A percentile compares a stretch with the other conserved stretches of the same genome.
phyloP scores from a whole-genome alignment of 768 basidiomycete genomes.

The Pisolithus sp. region DNA sequence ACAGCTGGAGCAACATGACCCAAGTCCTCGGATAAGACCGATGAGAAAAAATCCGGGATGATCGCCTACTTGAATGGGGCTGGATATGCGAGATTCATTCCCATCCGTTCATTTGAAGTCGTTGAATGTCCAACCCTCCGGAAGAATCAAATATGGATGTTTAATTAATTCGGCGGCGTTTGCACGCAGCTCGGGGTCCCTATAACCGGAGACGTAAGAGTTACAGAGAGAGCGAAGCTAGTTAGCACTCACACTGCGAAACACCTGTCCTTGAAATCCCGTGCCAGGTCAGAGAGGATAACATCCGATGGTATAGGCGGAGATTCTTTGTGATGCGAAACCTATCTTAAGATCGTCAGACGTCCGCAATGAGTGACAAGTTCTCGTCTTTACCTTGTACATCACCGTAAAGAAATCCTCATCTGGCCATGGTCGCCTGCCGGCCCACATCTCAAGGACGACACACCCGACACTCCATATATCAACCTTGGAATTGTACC shows the following conservation, averaged over 20 bases:
- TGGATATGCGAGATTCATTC: slow-evolving; percentile 10
- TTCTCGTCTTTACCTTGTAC: slow-evolving; percentile 63
- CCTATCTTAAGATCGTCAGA: slow-evolving; percentile 34
- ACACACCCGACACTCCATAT: slow-evolving; percentile 99
- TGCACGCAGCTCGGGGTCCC: slow-evolving; percentile 81
- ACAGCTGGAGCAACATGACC: slow-evolving; percentile 23
- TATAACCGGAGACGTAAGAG: slow-evolving; percentile 20
- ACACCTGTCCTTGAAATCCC: slow-evolving; percentile 84
- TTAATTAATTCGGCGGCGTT: slow-evolving; percentile 69
- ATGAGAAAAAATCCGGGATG: slow-evolving; percentile 19
- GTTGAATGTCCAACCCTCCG: slow-evolving; percentile 69
- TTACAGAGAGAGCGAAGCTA: neutral
- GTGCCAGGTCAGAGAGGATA: slow-evolving; percentile 62
- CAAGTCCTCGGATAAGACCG: slow-evolving; percentile 8
- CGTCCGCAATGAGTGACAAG: neutral
- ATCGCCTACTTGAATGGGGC: slow-evolving; percentile 21
- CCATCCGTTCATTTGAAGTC: slow-evolving; percentile 32
- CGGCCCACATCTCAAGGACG: slow-evolving; percentile 98
- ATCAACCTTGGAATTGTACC: slow-evolving; percentile 95
- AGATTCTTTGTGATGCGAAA: slow-evolving; percentile 76
- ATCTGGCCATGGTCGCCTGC: slow-evolving; percentile 89
- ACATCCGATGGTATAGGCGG: slow-evolving; percentile 90
- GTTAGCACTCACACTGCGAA: slow-evolving; percentile 69
- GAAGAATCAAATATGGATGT: slow-evolving; percentile 72
- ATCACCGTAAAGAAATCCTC: slow-evolving; percentile 89